Base-by-base conservation (phyloP, 2,329 filamentous ascomycete species). In the Sphaerulina musiva region DNA sequence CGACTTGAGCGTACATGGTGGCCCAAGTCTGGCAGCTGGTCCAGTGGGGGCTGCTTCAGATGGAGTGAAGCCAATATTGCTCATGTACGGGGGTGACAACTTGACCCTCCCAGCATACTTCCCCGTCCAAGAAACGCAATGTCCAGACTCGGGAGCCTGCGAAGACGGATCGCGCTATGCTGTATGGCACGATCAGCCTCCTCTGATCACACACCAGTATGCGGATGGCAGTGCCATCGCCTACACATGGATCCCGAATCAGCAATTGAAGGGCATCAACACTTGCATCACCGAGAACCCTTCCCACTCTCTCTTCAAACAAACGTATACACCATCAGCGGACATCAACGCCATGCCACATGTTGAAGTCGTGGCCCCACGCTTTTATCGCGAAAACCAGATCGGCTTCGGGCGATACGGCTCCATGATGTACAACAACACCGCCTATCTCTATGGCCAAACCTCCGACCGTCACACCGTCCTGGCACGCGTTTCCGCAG, bases 321-420 rank as follows among this genome's bases (percentile, higher is more conserved):
- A 56, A 14, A 51, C 44, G 23, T 62, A 58, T 46, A 45, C 34
- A 17, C 48, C 55, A 3, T 42, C 31, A 11, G 12, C 42, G 2
- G 50, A 58, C 23, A 31, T 23, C 8, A 55, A 61, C 38, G 50
- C 61, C 29, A 51, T 64, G 6, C 62, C 62, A 9, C 48, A 42
- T 1, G 53, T 58, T 3, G 44, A 51, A 3, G 40, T 59, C 39
- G 46, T 64, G 4, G 51, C 58, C 23, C 31, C 55, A 8, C 31
- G 45, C 10, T 65, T 64, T 52, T 64, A 58, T 54, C 12, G 41
- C 6, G 45, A 44, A 2, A 58, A 54, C 42, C 56, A 59, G 14
- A 54, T 62, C 31, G 57, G 50, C 10, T 65, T 53, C 38, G 62
- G 62, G 20, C 44, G 56, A 34, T 65, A 65, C 44, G 62, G 62